Base-by-base conservation (phyloP, 305 asterid species). In the Lippia alba region DNA sequence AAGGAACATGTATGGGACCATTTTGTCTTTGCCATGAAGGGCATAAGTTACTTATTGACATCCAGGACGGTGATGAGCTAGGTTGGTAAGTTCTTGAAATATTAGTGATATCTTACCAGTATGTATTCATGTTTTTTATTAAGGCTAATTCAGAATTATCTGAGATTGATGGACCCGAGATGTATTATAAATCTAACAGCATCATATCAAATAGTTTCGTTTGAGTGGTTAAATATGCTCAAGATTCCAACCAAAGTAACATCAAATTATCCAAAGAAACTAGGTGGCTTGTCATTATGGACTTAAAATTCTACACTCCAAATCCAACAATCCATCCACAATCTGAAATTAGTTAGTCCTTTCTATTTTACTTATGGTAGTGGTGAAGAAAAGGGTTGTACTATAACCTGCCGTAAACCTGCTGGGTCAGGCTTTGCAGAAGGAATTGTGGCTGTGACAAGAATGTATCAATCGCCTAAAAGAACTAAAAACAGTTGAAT, bases 1-100 rank as follows among this genome's bases (percentile, higher is more conserved):
- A 92, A 96, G 98, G 78, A 84, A 32, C 90, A 86, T 77, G 92
- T 92, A 16, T 90, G 97, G 91, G 87, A 32, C 91, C 89, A 70
- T 90, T 92, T 83, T 92, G 97, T 72, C 85, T 92, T 64, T 84
- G 84, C 78, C 87, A 89, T 58, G 83, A 82, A 45, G 85, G 93
- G 44, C 86, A 89, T 80, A 90, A 81, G 71, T 83, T 92, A 75
- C 72, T 90, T 66, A 50, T 16, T 30, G 93, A 89, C 83, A 87
- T 90, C 69, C 81, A 76, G 78, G 96, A 90, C 76, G 97, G 95
- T 12, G 96, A 90, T 78, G 80, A n/a, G n/a, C n/a, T n/a, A 90
- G 97, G 98, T 90, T 76, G 60, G 78, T 72, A 61, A 10, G 39
- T 49, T 64, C 14, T 39, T 20, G 14, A 48, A 48, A 36, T 18